Base-by-base conservation (phyloP, 179 eudicot species). In the Beta macrorhiza region DNA sequence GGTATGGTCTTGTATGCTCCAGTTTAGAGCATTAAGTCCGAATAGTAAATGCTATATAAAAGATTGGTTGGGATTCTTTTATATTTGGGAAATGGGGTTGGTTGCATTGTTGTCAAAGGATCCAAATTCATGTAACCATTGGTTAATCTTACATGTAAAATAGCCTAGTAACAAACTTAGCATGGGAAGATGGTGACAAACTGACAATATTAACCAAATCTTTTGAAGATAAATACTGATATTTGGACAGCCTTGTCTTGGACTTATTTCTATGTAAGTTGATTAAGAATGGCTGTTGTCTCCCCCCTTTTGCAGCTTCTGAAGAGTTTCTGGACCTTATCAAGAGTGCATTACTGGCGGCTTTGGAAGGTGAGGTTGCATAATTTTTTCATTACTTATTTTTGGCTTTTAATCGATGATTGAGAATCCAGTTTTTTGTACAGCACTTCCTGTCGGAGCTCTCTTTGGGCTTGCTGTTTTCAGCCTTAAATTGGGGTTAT, bases 321-420 rank as follows among this genome's bases (percentile, higher is more conserved):
- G 99, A 93, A 83, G 99, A 95, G 87, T 95, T 95, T 87, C 75
- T 95, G 89, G 99, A 95, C 81, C 97, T 93, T 62, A 91, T 89
- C 52, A 93, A 92, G 88, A 95, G 98, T 90, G 95, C 97, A 64
- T 91, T 95, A 69, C 74, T 95, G 85, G 98, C 99, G 7, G 95
- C 97, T 19, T 82, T 95, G 86, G 99, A 95, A 93, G 99, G 98
- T 95, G 75, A 56, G 88, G 78, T 62, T 59, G 65, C 72, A n/a
- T 59, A 64, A 55, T 57, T 67, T 19, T 51, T 14, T 13, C 20
- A 45, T 71, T 29, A 74, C 15, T n/a, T 67, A 42, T 47, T 77
- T 76, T 58, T 64, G 63, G 45, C 59, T 55, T 78, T 42, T 29
- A 45, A n/a, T 65, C 58, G 16, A 62, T 82, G 58, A 76, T 76